Evolutionary conservation across 345 rosid genomes (phyloP).

Genomic region (Lumnitzera racemosa): DNA sequence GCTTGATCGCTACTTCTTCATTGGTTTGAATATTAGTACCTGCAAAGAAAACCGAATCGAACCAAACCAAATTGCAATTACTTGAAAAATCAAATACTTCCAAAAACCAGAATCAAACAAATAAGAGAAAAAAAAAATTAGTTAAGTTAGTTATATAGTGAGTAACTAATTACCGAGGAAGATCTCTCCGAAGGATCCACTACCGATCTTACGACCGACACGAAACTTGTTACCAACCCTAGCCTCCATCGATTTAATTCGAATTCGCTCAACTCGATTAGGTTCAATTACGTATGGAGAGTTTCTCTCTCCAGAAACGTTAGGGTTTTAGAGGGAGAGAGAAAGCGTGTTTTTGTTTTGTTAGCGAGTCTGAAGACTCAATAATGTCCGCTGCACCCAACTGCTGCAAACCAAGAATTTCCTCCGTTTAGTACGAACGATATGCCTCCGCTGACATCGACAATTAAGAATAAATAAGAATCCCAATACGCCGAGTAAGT

Average conservation of each 20-base stretch:
- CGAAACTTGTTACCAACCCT: slow-evolving; percentile 84
- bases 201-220: slow-evolving; percentile 90
- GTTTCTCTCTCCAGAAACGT: slow-evolving; percentile 14
- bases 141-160: too few species aligned
- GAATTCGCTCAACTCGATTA: not conserved
- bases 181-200: slow-evolving; percentile 99
- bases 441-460: too few species aligned
- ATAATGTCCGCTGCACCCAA: slow-evolving; percentile 7
- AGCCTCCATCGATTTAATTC: slow-evolving; percentile 51
- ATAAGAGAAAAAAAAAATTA: not conserved
- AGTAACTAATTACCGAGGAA: slow-evolving; percentile 55
- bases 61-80: slow-evolving; percentile 2
- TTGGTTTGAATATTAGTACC: slow-evolving; percentile 83
- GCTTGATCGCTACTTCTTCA: slow-evolving; percentile 96
- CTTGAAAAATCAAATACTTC: not conserved
- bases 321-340: slow-evolving; percentile 7
- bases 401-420: not conserved
- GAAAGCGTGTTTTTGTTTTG: not conserved
- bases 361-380: not conserved
- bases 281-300: not conserved
- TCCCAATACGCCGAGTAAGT: too few species aligned
- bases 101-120: not conserved
- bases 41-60: slow-evolving; percentile 8
- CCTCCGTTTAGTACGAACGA: too few species aligned
- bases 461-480: too few species aligned